Percentiles rank a stretch among this genome's conserved stretches.
Evolutionary conservation across 2,329 filamentous ascomycete species (phyloP).

Genomic region (Aspergillus candidus): DNA sequence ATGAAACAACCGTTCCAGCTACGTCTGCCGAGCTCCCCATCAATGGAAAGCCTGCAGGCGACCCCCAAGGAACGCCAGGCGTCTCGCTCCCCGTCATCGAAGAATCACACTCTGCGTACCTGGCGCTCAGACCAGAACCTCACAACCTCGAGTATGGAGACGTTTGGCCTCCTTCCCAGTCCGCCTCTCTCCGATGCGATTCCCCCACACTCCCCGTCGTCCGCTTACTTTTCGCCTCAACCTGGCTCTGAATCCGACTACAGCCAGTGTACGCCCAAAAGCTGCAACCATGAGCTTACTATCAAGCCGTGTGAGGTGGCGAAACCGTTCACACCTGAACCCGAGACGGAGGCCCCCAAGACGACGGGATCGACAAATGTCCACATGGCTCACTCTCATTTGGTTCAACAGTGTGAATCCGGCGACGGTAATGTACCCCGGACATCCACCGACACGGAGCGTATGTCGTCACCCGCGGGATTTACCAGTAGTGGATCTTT

Average conservation of each 20-base stretch:
- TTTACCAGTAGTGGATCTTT: conserved; percentile 10
- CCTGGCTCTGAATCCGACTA: conserved; percentile 14
- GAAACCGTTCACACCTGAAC: conserved; percentile 11
- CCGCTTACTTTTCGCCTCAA: conserved; percentile 23
- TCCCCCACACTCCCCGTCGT: conserved; percentile 21
- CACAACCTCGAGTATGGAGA: conserved; percentile 23
- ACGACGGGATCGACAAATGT: conserved; percentile 23
- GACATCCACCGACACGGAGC: conserved; percentile 6
- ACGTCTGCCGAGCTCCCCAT: conserved; percentile 31
- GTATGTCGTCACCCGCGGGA: conserved; percentile 8
- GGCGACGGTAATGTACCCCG: conserved; percentile 10
- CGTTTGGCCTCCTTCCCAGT: conserved; percentile 33
- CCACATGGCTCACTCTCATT: conserved; percentile 28
- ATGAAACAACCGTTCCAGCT: conserved; percentile 38
- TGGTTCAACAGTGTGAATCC: conserved; percentile 24
- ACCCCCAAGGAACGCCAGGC: conserved; percentile 15
- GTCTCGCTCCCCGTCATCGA: conserved; percentile 14
- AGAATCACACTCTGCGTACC: conserved; percentile 24
- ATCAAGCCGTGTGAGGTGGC: conserved; percentile 12
- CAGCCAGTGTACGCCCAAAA: conserved; percentile 6
- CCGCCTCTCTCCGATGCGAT: conserved; percentile 32
- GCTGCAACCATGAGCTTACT: conserved; percentile 6
- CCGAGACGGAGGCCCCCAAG: conserved; percentile 5
- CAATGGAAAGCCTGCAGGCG: conserved; percentile 21
- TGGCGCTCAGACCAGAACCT: conserved; percentile 35